A percentile compares a stretch with the other conserved stretches of the same genome.
These are phyloP conservation scores for Flaveria linearis DNA, from an alignment of 129 eudicot species.

Conservation along the genomic window DNA sequence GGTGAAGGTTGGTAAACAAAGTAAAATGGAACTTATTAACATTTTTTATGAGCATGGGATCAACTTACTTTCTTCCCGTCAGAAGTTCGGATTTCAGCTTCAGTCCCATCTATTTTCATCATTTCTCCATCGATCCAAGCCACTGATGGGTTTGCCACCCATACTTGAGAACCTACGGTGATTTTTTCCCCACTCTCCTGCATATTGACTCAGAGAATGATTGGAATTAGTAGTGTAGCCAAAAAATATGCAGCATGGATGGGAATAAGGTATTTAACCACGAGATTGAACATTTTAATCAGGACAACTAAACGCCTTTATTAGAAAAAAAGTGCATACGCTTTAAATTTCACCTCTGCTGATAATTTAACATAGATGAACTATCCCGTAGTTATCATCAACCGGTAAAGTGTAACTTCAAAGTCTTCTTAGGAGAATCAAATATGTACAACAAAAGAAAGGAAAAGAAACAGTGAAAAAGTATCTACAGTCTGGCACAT, in stretches of 20 bases:
- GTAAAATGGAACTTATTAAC: neutral
- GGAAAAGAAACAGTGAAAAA: neutral
- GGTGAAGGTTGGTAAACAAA: conserved; percentile 20
- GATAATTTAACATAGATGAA: neutral
- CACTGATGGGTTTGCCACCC: conserved; percentile 79
- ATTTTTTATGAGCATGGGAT: neutral
- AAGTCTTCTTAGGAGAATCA: neutral
- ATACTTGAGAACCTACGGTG: conserved; percentile 75
- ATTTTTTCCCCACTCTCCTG: conserved; percentile 80
- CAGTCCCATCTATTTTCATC: conserved; percentile 68
- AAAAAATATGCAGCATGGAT: neutral
- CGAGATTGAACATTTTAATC: too few species aligned
- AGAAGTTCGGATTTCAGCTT: conserved; percentile 65
- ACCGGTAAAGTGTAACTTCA: neutral
- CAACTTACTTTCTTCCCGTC: conserved; percentile 65
- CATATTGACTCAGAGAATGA: conserved; percentile 8
- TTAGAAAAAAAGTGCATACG: neutral
- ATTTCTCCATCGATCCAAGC: conserved; percentile 94
- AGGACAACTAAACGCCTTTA: neutral
- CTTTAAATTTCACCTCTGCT: neutral
- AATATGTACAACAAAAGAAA: neutral
- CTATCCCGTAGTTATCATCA: neutral
- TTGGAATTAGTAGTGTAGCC: neutral
- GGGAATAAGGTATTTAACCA: too few species aligned
- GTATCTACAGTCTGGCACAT: neutral